Conservation (phyloP, 371 early-diverging fungal genomes). For the Apophysomyces elegans region DNA sequence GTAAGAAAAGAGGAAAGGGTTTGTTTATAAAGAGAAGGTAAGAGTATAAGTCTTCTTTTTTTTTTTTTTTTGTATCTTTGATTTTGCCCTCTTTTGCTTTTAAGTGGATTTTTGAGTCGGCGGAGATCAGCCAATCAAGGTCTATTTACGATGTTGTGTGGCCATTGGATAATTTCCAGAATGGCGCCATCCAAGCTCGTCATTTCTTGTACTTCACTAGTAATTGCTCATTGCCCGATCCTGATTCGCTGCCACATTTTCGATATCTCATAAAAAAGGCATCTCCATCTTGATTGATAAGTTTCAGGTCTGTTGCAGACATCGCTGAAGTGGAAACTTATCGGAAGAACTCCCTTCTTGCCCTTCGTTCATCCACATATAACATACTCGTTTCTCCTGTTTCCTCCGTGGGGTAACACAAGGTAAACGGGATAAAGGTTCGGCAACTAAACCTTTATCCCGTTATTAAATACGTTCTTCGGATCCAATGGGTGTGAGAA, state of each 20-base stretch:
- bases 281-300: neutral
- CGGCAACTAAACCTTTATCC: no score
- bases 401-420: no score
- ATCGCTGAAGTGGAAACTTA: neutral
- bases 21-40: neutral
- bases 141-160: neutral
- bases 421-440: no score
- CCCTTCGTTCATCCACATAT: no score
- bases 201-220: neutral
- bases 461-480: no score
- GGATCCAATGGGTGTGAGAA: no score
- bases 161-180: neutral
- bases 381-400: no score
- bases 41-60: neutral
- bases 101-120: neutral
- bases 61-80: neutral
- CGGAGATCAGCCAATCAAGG: conserved; percentile 1
- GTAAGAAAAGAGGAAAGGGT: neutral
- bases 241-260: no score
- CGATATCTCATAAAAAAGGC: neutral
- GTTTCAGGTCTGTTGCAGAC: neutral
- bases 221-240: no score
- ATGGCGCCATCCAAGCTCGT: conserved; percentile 5
- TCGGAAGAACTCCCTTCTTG: no score
- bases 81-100: no score